A percentile compares a stretch with the other conserved stretches of the same genome.
Evolutionary conservation across 768 basidiomycete genomes (phyloP).

Genomic region (Collybia sp.): DNA sequence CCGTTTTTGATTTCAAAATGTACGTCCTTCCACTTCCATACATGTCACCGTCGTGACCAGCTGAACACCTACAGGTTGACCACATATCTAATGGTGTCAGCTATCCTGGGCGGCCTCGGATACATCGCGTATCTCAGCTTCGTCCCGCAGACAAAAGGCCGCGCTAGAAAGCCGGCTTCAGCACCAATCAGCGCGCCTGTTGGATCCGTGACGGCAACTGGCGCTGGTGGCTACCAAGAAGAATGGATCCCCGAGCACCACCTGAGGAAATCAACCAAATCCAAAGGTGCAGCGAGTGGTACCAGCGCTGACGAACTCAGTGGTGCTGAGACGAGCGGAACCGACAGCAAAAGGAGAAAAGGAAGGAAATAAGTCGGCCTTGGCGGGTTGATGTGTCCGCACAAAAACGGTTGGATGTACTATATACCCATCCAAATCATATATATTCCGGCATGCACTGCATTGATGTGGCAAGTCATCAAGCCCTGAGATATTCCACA

Average conservation of each 20-base stretch:
- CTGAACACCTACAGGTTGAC: conserved; percentile 34
- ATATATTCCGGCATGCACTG: too few species aligned
- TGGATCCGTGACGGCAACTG: conserved; percentile 56
- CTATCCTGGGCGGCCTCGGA: conserved; percentile 53
- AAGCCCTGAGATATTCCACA: too few species aligned
- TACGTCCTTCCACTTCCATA: conserved; percentile 28
- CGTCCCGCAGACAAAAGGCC: conserved; percentile 60
- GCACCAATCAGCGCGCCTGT: conserved; percentile 48
- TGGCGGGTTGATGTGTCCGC: too few species aligned
- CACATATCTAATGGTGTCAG: conserved; percentile 68
- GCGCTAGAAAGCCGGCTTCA: conserved; percentile 37
- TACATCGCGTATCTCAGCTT: conserved; percentile 68
- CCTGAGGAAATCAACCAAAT: conserved; percentile 61
- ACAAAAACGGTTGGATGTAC: too few species aligned
- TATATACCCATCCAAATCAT: too few species aligned
- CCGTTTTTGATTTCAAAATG: conserved; percentile 80
- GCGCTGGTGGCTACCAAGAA: conserved; percentile 72
- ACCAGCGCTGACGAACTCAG: conserved; percentile 66
- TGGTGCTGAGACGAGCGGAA: conserved; percentile 58
- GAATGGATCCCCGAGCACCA: conserved; percentile 95
- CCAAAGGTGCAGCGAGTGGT: conserved; percentile 35
- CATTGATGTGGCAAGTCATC: too few species aligned
- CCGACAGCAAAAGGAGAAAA: conserved; percentile 57
- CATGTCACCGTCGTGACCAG: not conserved
- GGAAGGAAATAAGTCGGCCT: conserved; percentile 32